Conservation (phyloP, 208 protist species). For the Willaertia magna region DNA sequence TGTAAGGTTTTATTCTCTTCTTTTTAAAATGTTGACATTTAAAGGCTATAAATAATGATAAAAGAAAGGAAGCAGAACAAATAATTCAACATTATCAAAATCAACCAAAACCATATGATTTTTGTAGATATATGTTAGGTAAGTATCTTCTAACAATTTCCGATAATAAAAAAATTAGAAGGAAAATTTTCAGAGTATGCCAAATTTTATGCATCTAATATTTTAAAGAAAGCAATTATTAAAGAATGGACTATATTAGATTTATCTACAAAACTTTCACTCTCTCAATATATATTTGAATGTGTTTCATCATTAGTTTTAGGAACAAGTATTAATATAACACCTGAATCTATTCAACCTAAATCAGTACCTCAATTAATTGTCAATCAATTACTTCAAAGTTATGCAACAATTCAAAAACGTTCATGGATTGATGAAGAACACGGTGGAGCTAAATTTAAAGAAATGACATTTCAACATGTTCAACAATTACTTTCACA, state of each 20-base stretch:
- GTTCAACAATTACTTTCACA: neutral
- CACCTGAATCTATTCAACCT: neutral
- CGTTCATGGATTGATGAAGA: neutral
- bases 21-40: neutral
- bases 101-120: neutral
- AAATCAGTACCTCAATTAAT: neutral
- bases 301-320: neutral
- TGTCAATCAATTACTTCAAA: neutral
- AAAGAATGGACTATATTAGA: neutral
- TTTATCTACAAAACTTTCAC: neutral
- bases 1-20: neutral
- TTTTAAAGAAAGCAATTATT: neutral
- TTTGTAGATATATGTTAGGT: neutral
- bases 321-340: neutral
- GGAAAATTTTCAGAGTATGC: too few species aligned
- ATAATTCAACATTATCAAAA: neutral
- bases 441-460: neutral
- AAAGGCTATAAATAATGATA: neutral
- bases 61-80: neutral
- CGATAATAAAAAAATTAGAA: too few species aligned
- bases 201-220: neutral
- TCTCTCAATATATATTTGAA: neutral
- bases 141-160: too few species aligned
- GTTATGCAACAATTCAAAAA: neutral
- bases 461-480: neutral